Percentiles rank a stretch among this genome's conserved stretches.
phyloP scores from a whole-genome alignment of 1,139 yeast genomes.

The Scheffersomyces titani region DNA sequence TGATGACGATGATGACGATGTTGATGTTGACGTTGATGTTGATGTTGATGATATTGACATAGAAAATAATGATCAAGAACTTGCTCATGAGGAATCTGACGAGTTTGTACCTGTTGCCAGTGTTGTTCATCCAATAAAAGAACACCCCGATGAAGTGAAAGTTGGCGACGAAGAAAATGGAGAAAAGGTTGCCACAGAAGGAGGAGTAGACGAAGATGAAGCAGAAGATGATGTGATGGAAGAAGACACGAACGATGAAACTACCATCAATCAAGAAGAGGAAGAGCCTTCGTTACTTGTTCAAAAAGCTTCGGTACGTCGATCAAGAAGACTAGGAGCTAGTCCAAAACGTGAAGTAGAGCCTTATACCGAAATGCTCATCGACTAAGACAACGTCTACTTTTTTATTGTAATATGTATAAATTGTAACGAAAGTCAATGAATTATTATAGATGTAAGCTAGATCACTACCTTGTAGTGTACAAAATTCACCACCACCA shows the following conservation, averaged over 20 bases:
- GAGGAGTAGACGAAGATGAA: constrained; percentile 8
- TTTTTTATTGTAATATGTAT: no score
- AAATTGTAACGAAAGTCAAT: not conserved
- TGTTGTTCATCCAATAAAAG: no score
- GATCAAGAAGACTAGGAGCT: not conserved
- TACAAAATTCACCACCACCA: not conserved
- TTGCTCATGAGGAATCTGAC: not conserved
- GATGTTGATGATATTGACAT: no score
- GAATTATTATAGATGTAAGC: not conserved
- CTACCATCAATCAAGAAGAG: constrained; percentile 8
- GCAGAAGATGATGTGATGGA: constrained; percentile 5
- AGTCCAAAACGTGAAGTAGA: not conserved
- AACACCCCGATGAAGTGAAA: constrained; percentile 11
- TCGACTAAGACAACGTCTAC: not conserved
- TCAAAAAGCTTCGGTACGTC: not conserved
- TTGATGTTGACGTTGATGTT: no score
- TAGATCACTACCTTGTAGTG: not conserved
- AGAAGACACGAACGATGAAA: constrained; percentile 9
- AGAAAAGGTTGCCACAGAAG: constrained; percentile 2
- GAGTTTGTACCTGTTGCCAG: not conserved
- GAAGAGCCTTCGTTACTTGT: not conserved
- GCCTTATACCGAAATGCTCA: constrained; percentile 14
- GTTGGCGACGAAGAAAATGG: constrained; percentile 8
- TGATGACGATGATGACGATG: constrained; percentile 10
- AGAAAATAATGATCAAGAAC: not conserved